phyloP scores from a whole-genome alignment of 352 stramenopile genomes.

The Phytophthora pinifolia region DNA sequence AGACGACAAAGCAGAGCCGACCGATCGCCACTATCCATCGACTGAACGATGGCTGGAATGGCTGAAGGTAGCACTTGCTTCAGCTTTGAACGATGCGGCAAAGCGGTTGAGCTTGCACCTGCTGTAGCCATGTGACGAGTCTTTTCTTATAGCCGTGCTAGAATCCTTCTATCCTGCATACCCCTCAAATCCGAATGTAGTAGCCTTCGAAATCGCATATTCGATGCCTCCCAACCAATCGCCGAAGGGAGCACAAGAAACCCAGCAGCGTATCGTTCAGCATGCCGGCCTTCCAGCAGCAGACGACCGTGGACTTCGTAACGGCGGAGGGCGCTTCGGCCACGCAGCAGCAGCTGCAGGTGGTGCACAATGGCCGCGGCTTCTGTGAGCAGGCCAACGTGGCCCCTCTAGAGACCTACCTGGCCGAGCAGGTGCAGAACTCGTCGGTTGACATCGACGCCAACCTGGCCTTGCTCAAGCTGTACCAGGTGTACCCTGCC shows the following conservation, averaged over 20 bases:
- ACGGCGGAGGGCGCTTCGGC: conserved; percentile 35
- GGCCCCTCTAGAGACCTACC: conserved; percentile 61
- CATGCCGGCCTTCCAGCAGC: conserved; percentile 68
- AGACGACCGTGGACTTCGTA: conserved; percentile 69
- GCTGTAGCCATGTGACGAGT: conserved; percentile 31
- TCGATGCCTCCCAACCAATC: conserved; percentile 30
- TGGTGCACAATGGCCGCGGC: conserved; percentile 41
- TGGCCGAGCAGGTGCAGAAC: conserved; percentile 73
- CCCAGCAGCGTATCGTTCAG: conserved; percentile 17
- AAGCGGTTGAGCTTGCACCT: conserved; percentile 9
- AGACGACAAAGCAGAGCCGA: conserved; percentile 4
- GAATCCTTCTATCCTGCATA: conserved; percentile 1
- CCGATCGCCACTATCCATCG: conserved; percentile 20
- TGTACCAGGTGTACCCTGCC: conserved; percentile 77
- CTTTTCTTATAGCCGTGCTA: too few relatives aligned
- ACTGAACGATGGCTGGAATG: conserved; percentile 4
- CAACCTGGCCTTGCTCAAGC: conserved; percentile 78
- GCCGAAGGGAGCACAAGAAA: conserved; percentile 21
- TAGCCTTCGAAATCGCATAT: conserved; percentile 15
- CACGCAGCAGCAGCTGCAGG: conserved; percentile 63
- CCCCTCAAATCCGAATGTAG: neutral
- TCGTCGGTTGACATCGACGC: conserved; percentile 70
- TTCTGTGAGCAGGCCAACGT: conserved; percentile 57
- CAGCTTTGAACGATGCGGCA: neutral
- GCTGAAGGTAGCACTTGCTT: too few relatives aligned